phyloP scores from a whole-genome alignment of 2,329 filamentous ascomycete genomes.

The Penicillium nordicum region DNA sequence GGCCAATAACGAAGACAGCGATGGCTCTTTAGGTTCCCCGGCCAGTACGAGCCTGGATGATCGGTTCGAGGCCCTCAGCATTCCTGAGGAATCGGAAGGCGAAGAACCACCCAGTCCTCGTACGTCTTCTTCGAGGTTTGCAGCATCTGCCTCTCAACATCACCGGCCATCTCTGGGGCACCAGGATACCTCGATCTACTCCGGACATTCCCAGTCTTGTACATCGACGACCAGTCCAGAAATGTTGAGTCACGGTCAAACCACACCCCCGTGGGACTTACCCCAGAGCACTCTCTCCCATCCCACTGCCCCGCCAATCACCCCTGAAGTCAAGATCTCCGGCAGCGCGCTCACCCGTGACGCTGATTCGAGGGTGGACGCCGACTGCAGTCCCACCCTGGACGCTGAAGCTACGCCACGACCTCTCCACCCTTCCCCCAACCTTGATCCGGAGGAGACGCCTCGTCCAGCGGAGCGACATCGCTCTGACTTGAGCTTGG shows the following conservation, averaged over 20 bases:
- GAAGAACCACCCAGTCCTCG: constrained; percentile 30
- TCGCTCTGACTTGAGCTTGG: constrained; percentile 15
- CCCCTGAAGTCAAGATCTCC: constrained; percentile 16
- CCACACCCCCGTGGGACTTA: constrained; percentile 30
- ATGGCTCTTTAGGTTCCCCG: constrained; percentile 24
- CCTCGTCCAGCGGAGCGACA: constrained; percentile 26
- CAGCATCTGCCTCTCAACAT: neutral
- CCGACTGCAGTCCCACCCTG: constrained; percentile 21
- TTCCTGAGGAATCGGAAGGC: constrained; percentile 34
- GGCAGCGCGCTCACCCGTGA: constrained; percentile 8
- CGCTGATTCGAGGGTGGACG: constrained; percentile 14
- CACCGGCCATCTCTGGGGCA: constrained; percentile 18
- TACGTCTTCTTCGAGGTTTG: constrained; percentile 15
- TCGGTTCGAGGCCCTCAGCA: constrained; percentile 32
- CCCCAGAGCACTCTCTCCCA: neutral
- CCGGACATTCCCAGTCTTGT: constrained; percentile 5
- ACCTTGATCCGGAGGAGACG: constrained; percentile 25
- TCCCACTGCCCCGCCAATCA: constrained; percentile 23
- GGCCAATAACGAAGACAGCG: constrained; percentile 20
- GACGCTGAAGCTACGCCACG: constrained; percentile 36
- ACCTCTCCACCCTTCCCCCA: constrained; percentile 30
- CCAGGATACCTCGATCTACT: constrained; percentile 22
- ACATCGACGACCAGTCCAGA: constrained; percentile 8
- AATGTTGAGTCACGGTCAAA: constrained; percentile 25
- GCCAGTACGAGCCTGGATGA: constrained; percentile 29